Conservation (phyloP, 1,284 basidiomycete species). For the Nidula niveotomentosa region DNA sequence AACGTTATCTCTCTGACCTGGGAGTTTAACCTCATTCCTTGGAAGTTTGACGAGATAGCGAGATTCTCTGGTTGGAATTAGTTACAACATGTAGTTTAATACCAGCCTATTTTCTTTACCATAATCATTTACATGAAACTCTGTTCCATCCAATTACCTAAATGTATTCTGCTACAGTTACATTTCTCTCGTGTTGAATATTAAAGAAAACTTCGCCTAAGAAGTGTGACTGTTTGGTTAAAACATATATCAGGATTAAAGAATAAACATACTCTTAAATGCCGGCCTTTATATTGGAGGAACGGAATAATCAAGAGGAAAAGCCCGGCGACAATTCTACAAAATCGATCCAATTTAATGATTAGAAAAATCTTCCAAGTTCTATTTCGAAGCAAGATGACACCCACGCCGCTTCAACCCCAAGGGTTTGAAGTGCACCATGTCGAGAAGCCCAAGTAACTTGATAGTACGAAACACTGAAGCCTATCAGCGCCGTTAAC, state of each 20-base stretch:
- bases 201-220: background rate
- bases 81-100: too few species aligned
- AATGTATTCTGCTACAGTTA: too few species aligned
- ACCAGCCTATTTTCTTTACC: too few species aligned
- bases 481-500: constrained; percentile 28
- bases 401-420: constrained; percentile 54
- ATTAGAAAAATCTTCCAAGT: background rate
- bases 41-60: too few species aligned
- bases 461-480: constrained; percentile 66
- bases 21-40: too few species aligned
- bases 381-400: background rate
- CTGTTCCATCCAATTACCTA: too few species aligned
- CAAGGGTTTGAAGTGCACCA: constrained; percentile 58
- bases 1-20: too few species aligned
- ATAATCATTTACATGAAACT: too few species aligned
- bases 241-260: too few species aligned
- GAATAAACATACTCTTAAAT: constrained; percentile 37
- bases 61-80: too few species aligned
- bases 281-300: constrained; percentile 46
- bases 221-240: background rate
- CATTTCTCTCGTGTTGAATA: too few species aligned
- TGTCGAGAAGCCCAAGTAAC: constrained; percentile 55
- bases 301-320: constrained; percentile 53
- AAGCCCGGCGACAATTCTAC: constrained; percentile 46
- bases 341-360: background rate